A percentile compares a stretch with the other conserved stretches of the same genome.
Conservation (phyloP, 2,329 filamentous ascomycete species). For the Aspergillus sp. region DNA sequence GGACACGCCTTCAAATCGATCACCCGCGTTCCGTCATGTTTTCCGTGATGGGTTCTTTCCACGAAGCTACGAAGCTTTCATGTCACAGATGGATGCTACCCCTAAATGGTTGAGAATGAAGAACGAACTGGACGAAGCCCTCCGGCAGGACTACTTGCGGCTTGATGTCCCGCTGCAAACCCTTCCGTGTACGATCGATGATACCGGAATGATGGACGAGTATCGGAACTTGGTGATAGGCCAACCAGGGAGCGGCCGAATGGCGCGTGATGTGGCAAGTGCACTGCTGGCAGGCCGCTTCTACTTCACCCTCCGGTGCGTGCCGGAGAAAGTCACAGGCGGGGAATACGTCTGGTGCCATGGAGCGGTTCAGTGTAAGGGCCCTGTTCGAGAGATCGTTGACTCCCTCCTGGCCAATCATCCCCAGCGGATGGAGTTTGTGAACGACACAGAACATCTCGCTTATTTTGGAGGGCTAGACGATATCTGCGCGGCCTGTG, state of each 20-base stretch:
- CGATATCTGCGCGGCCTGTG: constrained; percentile 21
- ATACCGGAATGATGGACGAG: constrained; percentile 23
- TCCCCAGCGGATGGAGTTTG: constrained; percentile 9
- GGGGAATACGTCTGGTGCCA: constrained; percentile 3
- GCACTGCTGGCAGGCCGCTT: constrained; percentile 19
- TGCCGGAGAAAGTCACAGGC: constrained; percentile 3
- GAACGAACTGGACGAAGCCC: constrained; percentile 11
- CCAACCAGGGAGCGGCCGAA: constrained; percentile 14
- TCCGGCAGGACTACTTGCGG: constrained; percentile 17
- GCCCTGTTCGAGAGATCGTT: constrained; percentile 7
- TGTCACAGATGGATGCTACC: constrained; percentile 27
- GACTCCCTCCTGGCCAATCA: background rate
- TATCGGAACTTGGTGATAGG: constrained; percentile 25
- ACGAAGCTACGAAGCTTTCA: constrained; percentile 26
- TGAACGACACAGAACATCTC: constrained; percentile 12
- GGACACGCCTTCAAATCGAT: constrained; percentile 2
- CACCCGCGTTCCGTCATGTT: constrained; percentile 27
- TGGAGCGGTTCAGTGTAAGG: constrained; percentile 18
- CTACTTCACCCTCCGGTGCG: constrained; percentile 14
- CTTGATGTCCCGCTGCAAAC: constrained; percentile 21
- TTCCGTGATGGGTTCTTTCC: constrained; percentile 28
- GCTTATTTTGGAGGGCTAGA: constrained; percentile 15
- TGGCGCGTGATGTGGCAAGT: constrained; percentile 9
- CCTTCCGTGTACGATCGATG: constrained; percentile 20
- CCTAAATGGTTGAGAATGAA: constrained; percentile 22